Percentiles rank a stretch among this genome's conserved stretches.
phyloP scores from a whole-genome alignment of 148 eudicot species.

The Cornus suecica region DNA sequence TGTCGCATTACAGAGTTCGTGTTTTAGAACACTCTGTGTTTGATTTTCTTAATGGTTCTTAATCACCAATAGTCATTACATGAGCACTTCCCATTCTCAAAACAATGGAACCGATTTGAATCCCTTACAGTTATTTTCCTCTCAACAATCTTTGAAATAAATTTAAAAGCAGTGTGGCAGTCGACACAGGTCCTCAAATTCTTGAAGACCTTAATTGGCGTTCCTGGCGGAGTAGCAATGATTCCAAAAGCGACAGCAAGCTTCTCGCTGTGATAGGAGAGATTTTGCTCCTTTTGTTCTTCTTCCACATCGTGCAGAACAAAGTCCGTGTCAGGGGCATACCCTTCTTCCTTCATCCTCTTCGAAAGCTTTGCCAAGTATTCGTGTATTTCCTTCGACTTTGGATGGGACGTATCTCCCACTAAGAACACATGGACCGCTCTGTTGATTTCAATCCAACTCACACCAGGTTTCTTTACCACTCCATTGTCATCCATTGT shows the following conservation, averaged over 20 bases:
- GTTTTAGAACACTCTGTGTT: too few relatives aligned
- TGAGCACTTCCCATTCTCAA: slow-evolving; percentile 1
- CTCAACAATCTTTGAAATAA: slow-evolving; percentile 12
- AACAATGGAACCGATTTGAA: neutral
- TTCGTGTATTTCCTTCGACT: neutral
- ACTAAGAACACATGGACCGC: neutral
- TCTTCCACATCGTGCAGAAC: slow-evolving; percentile 1
- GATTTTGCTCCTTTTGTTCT: slow-evolving; percentile 1
- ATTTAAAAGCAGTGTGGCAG: slow-evolving; percentile 18
- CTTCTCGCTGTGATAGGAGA: neutral
- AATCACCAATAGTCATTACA: slow-evolving; percentile 12
- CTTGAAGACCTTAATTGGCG: slow-evolving; percentile 11
- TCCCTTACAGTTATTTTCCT: slow-evolving; percentile 10
- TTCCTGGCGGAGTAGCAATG: neutral
- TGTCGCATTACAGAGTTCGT: too few relatives aligned
- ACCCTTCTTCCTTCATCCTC: slow-evolving; percentile 1
- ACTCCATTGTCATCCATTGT: slow-evolving; percentile 2
- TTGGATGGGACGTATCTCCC: neutral
- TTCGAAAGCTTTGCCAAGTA: neutral
- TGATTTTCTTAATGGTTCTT: neutral
- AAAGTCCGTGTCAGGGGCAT: neutral
- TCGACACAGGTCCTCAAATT: slow-evolving; percentile 21
- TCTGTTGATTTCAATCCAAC: slow-evolving; percentile 1
- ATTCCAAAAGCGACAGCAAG: neutral
- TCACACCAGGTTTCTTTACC: neutral